Base-by-base conservation (phyloP, 1,284 basidiomycete genomes). In the Puccinia triticina region DNA sequence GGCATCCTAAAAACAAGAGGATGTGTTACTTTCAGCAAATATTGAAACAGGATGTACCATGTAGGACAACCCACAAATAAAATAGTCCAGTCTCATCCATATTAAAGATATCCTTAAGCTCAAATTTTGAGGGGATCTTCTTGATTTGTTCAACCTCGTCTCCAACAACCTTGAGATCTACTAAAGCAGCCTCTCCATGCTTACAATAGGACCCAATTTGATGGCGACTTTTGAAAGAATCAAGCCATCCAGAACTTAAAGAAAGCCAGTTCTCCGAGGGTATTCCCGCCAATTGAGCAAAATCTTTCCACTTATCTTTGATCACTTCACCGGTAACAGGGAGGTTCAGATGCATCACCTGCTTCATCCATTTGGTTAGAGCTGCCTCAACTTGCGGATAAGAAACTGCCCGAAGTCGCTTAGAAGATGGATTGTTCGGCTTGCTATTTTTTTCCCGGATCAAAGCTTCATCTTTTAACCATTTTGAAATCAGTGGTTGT, bases 391-490 rank as follows among this genome's bases (percentile, higher is more conserved):
- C 74, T 12, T 76, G n/a, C 3, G 74, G 74, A 61, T 76, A 32
- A n/a, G 50, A 8, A 46, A 61, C 21, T 10, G n/a, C 48, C 4
- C 74, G 23, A 26, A 76, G 7, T 43, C 55, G 12, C n/a, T 76
- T 76, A 4, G 29, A n/a, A 4, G 34, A 40, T 5, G 26, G n/a
- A 26, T 73, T 53, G 26, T 4, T 12, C 1, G 7, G 7, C 18
- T 76, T 2, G 11, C 7, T 53, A 12, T 59, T 23, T 26, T 61
- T 61, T 18, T 0, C 10, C 29, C 26, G 46, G 43, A 80, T 80
- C 4, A 12, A 46, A 16, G 37, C 37, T 80, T 80, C 69, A n/a
- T 57, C 78, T 73, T 72, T 80, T 37, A 80, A 16, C 78, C 78
- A 73, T 34, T 40, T 43, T 46, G 67, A 80, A 40, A 73, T 59